Percentiles rank a stretch among this genome's conserved stretches.
Conservation (phyloP, 352 stramenopile genomes). For the Thraustotheca clavata region DNA sequence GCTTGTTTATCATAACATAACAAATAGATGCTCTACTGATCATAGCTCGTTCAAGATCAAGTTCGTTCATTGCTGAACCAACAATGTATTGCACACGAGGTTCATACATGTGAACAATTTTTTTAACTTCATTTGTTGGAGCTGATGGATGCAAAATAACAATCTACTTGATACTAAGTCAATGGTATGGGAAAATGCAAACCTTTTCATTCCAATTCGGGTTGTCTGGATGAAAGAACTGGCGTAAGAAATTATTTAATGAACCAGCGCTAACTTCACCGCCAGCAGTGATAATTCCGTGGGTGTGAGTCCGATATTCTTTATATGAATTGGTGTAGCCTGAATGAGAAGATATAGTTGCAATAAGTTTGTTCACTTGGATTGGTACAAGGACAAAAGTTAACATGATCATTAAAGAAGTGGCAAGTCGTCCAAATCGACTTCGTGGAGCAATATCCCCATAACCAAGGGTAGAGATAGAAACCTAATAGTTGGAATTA, state of each 20-base stretch:
- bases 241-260: conserved; percentile 55
- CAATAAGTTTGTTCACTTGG: conserved; percentile 63
- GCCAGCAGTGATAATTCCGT: conserved; percentile 53
- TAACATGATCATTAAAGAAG: conserved; percentile 75
- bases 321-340: conserved; percentile 73
- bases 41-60: conserved; percentile 59
- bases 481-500: no score
- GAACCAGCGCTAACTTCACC: conserved; percentile 58
- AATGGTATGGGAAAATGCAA: background rate
- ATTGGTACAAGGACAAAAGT: conserved; percentile 79
- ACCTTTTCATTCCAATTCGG: conserved; percentile 72
- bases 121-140: conserved; percentile 57
- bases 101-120: conserved; percentile 59
- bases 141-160: conserved; percentile 64
- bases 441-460: conserved; percentile 67
- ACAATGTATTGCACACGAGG: conserved; percentile 81
- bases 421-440: conserved; percentile 58
- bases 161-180: conserved; percentile 16
- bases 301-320: conserved; percentile 61
- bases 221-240: conserved; percentile 83
- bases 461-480: conserved; percentile 79
- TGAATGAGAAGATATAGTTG: conserved; percentile 66
- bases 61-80: conserved; percentile 66
- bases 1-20: conserved; percentile 39
- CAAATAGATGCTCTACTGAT: conserved; percentile 47